phyloP scores from a whole-genome alignment of 768 basidiomycete genomes.

The Gyrodon lividus region DNA sequence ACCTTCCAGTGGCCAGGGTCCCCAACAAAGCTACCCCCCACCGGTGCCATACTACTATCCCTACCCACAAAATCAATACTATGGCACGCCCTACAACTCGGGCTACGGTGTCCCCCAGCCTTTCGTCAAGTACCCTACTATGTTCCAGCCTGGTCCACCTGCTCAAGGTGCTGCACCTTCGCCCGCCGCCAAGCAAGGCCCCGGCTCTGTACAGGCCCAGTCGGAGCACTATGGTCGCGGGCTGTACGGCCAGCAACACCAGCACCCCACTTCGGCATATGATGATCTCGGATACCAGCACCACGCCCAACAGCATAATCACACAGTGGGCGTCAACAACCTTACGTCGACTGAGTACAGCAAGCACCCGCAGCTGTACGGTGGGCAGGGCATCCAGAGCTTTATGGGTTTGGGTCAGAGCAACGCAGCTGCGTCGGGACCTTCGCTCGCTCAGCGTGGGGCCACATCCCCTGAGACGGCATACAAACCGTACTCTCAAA shows the following conservation, averaged over 20 bases:
- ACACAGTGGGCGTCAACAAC: slow-evolving; percentile 43
- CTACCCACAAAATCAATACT: slow-evolving; percentile 79
- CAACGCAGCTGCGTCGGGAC: slow-evolving; percentile 42
- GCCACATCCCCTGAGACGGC: slow-evolving; percentile 67
- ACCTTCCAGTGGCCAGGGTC: slow-evolving; percentile 58
- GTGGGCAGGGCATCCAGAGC: slow-evolving; percentile 61
- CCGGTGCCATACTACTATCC: slow-evolving; percentile 60
- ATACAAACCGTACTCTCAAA: slow-evolving; percentile 69
- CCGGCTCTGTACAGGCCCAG: slow-evolving; percentile 48
- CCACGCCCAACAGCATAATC: slow-evolving; percentile 56
- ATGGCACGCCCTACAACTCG: slow-evolving; percentile 66
- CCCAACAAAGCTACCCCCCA: slow-evolving; percentile 65
- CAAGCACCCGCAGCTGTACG: slow-evolving; percentile 46
- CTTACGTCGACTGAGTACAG: slow-evolving; percentile 43
- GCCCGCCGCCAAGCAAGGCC: slow-evolving; percentile 65
- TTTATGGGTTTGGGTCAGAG: slow-evolving; percentile 65
- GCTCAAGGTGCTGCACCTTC: slow-evolving; percentile 65
- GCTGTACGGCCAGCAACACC: slow-evolving; percentile 60
- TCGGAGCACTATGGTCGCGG: slow-evolving; percentile 63
- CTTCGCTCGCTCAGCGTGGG: slow-evolving; percentile 44
- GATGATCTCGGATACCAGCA: slow-evolving; percentile 56
- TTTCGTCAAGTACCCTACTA: slow-evolving; percentile 74
- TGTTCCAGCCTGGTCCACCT: slow-evolving; percentile 72
- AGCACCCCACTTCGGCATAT: slow-evolving; percentile 46
- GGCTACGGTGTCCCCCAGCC: slow-evolving; percentile 59